Conservation (phyloP, 768 basidiomycete species). For the Xanthoconium stramineum region DNA sequence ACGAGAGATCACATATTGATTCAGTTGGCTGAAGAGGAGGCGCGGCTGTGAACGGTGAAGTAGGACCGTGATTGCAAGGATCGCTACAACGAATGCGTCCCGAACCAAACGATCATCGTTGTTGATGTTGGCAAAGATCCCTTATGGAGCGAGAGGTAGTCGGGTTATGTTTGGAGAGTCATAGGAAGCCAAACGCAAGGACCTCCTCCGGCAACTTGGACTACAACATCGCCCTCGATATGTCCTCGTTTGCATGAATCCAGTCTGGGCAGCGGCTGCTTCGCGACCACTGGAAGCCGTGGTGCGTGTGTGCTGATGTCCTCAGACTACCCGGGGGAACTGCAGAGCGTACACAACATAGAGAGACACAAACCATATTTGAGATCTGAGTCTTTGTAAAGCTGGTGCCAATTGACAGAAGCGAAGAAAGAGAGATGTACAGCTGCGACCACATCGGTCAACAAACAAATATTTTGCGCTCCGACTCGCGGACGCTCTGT, state of each 20-base stretch:
- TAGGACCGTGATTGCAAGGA: conserved; percentile 57
- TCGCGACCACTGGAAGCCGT: too few species aligned
- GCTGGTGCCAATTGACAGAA: too few species aligned
- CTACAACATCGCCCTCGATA: conserved; percentile 91
- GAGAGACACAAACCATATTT: too few species aligned
- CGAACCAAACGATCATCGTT: conserved; percentile 82
- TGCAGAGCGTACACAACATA: too few species aligned
- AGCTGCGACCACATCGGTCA: too few species aligned
- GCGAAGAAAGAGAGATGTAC: too few species aligned
- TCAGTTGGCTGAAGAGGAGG: conserved; percentile 34
- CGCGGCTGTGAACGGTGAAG: conserved; percentile 38
- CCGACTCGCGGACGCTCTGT: too few species aligned
- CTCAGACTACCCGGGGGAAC: too few species aligned
- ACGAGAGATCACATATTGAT: conserved; percentile 43
- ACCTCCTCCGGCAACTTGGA: conserved; percentile 79
- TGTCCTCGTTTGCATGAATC: conserved; percentile 72
- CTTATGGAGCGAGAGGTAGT: conserved; percentile 37
- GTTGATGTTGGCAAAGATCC: conserved; percentile 88
- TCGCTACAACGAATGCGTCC: conserved; percentile 93
- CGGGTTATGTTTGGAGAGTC: neutral
- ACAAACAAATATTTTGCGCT: too few species aligned
- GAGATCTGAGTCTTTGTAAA: too few species aligned
- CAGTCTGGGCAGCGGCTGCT: conserved; percentile 26
- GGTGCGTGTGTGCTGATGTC: too few species aligned
- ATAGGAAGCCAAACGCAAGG: conserved; percentile 46